Base-by-base conservation (phyloP, 108 stramenopile genomes). In the Stephanodiscus triporus region DNA sequence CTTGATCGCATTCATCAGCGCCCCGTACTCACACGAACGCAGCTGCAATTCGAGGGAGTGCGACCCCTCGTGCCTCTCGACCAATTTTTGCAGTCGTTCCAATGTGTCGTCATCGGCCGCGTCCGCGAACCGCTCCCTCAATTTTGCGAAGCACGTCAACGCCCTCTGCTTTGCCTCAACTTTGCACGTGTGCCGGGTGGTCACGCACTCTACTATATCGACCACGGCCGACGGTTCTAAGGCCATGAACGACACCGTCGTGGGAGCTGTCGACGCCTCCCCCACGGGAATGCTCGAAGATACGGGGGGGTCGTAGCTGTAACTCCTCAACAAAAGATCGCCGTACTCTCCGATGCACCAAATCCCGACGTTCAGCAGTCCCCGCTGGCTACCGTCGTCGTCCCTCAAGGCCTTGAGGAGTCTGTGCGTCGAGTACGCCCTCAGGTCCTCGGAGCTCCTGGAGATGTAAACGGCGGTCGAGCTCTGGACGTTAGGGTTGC, bases 321-420 rank as follows among this genome's bases (percentile, higher is more conserved):
- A 93, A 13, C 86, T 81, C n/a, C 73, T 72, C 57, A 95, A 67
- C 9, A 95, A 57, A 22, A 89, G 70, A 70, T 91, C 91, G 2
- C 95, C 94, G 69, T 85, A 92, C 71, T 97, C 96, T 10, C 96
- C 96, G 54, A 96, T 93, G 66, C 95, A 96, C 98, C 98, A 99
- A 55, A 97, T 91, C 13, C 96, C 97, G 24, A 96, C 96, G 23
- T 84, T 82, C 30, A 97, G 72, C 13, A 99, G 85, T 45, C 92
- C 94, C 20, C 73, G 54, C 66, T 97, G 98, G 14, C 88, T 74
- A 11, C 93, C 89, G 51, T 94, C 92, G 66, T 97, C 97, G 42
- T 97, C 97, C 51, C 87, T 74, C 63, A 98, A 75, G 13, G 93
- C 92, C 73, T 88, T 92, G 53, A 94, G 71, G 19, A 98, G 81